These are phyloP conservation scores for Sclerotinia borealis DNA, from an alignment of 2,329 filamentous ascomycete genomes.

Conservation along the genomic window DNA sequence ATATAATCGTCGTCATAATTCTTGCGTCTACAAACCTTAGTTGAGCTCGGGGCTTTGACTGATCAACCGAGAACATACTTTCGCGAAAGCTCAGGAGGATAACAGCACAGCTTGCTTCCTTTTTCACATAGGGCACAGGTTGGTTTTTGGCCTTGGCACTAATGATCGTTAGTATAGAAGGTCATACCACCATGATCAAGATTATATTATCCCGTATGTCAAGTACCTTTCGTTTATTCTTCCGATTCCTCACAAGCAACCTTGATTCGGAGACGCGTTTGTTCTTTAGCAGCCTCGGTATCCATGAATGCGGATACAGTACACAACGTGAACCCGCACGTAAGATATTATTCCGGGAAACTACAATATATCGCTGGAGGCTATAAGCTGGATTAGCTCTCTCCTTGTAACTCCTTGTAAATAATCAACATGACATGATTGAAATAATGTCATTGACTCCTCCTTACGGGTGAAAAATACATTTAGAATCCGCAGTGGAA, in stretches of 20 bases:
- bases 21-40: background rate
- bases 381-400: background rate
- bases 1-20: background rate
- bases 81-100: background rate
- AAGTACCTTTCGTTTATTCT: background rate
- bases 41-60: background rate
- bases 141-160: background rate
- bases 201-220: background rate
- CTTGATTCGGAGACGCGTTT: background rate
- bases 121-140: background rate
- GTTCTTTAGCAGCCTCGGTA: background rate
- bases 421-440: background rate
- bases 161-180: background rate
- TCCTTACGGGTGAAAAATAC: background rate
- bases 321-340: background rate
- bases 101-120: background rate
- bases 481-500: background rate
- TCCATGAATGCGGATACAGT: background rate
- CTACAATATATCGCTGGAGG: background rate
- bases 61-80: background rate
- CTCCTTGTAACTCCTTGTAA: background rate
- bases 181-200: background rate
- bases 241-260: background rate
- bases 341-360: background rate
- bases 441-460: background rate